A percentile compares a stretch with the other conserved stretches of the same genome.
phyloP scores from a whole-genome alignment of 768 basidiomycete species.

The Boletus eberwhitei region DNA sequence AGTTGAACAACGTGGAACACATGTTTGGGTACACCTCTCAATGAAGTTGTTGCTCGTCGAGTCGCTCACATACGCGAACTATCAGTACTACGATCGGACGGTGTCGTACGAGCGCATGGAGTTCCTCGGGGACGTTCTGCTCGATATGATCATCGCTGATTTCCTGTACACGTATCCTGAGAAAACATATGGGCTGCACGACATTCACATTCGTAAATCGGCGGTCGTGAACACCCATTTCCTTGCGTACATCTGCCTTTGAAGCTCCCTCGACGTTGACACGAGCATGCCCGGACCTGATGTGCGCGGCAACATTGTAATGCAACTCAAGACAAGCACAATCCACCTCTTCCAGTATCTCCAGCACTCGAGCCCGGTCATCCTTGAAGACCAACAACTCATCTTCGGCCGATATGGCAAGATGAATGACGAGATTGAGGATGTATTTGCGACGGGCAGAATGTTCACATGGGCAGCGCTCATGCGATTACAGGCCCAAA shows the following conservation, averaged over 20 bases:
- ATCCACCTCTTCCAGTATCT: slow-evolving; percentile 67
- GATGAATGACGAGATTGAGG: slow-evolving; percentile 46
- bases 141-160: slow-evolving; percentile 74
- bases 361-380: slow-evolving; percentile 58
- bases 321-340: slow-evolving; percentile 40
- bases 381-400: slow-evolving; percentile 61
- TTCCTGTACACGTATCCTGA: slow-evolving; percentile 62
- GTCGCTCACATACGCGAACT: slow-evolving; percentile 70
- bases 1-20: slow-evolving; percentile 49
- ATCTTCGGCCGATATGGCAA: slow-evolving; percentile 54
- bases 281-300: slow-evolving; percentile 49
- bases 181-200: slow-evolving; percentile 63
- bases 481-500: slow-evolving; percentile 70
- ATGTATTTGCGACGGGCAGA: slow-evolving; percentile 38
- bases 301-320: slow-evolving; percentile 29
- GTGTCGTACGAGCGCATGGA: slow-evolving; percentile 78
- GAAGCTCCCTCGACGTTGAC: slow-evolving; percentile 39
- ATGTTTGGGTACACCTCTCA: slow-evolving; percentile 69
- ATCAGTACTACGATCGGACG: slow-evolving; percentile 54
- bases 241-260: slow-evolving; percentile 64
- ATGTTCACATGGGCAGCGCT: slow-evolving; percentile 74
- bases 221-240: slow-evolving; percentile 73
- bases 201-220: slow-evolving; percentile 65
- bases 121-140: slow-evolving; percentile 70
- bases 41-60: slow-evolving; percentile 65